A percentile compares a stretch with the other conserved stretches of the same genome.
Conservation (phyloP, 768 basidiomycete species). For the Suillus paluster region DNA sequence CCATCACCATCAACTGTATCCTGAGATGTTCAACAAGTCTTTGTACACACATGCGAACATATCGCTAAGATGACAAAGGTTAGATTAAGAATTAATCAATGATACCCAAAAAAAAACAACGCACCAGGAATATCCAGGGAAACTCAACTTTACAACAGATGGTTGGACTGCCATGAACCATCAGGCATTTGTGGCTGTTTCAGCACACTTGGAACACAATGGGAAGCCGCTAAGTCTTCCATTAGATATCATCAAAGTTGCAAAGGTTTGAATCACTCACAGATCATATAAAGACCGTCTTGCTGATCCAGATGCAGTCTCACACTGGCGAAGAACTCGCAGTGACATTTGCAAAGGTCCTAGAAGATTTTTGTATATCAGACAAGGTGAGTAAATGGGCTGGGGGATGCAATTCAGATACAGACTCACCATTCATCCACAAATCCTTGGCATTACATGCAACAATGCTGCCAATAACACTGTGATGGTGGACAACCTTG, state of each 20-base stretch:
- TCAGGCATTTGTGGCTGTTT: conserved; percentile 30
- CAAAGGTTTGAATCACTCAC: conserved; percentile 15
- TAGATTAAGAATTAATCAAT: not conserved
- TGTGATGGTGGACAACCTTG: conserved; percentile 23
- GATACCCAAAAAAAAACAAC: not conserved
- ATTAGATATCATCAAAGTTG: conserved; percentile 29
- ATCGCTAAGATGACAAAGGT: conserved; percentile 20
- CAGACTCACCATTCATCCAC: conserved; percentile 9
- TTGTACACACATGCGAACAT: conserved; percentile 11
- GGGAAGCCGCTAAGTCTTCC: conserved; percentile 18
- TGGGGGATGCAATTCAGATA: conserved; percentile 2
- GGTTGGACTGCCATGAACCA: conserved; percentile 41
- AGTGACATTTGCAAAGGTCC: conserved; percentile 16
- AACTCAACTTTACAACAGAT: conserved; percentile 5
- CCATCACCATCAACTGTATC: conserved; percentile 10
- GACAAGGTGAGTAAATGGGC: conserved; percentile 7
- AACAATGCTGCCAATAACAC: conserved; percentile 18
- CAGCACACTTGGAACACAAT: conserved; percentile 23
- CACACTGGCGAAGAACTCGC: conserved; percentile 16
- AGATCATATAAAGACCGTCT: not conserved
- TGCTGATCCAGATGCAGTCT: conserved; percentile 16
- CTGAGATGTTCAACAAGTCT: conserved; percentile 20
- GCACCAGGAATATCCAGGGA: conserved; percentile 3
- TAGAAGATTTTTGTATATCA: conserved; percentile 27
- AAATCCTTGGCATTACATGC: conserved; percentile 25